Base-by-base conservation (phyloP, 139 green algal species). In the Pleodorina starrii region DNA sequence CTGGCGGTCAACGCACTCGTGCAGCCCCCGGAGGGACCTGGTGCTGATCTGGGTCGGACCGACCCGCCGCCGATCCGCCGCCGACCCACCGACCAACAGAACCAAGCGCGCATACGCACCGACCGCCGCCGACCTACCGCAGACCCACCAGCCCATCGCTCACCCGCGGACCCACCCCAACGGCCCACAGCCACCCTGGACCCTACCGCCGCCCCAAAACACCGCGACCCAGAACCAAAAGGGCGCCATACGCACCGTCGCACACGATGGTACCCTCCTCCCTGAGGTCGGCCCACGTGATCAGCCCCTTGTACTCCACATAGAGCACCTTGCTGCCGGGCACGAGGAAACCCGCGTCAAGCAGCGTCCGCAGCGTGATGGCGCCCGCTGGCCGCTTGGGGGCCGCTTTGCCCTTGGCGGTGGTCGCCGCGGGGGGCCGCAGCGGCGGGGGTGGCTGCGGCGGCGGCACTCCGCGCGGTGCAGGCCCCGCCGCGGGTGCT, bases 261-360 rank as follows among this genome's bases (percentile, higher is more conserved):
- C 32, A 96, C 0, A 76, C 50, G 72, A 98, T 98, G 29, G 91
- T 90, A 14, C 96, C 96, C 27, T 97, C 95, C 17, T 69, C 25
- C 5, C 76, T 90, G 21, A 98, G 89, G 48, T 85, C 91, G 0
- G 87, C 96, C 43, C 91, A 81, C 6, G 92, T 96, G 42, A 83
- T 92, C 5, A 79, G 59, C 35, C 93, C 92, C 91, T 97, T 98
- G 95, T 98, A 98, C 86, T 98, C 96, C 23, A 89, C 83, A n/a
- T 82, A 54, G 0, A 74, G 44, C 11, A 97, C 93, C 40, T 94
- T 89, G 40, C 93, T 72, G 5, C 94, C 96, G 12, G 96, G 93
- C 60, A 87, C 36, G 66, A 98, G 60, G 6, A 97, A 82, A 4
- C 94, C 94, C 48, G 94, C 94, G 25, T 98, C 93, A 36, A 98